Conservation (phyloP, 208 protist genomes). For the Acanthamoeba royreba region DNA sequence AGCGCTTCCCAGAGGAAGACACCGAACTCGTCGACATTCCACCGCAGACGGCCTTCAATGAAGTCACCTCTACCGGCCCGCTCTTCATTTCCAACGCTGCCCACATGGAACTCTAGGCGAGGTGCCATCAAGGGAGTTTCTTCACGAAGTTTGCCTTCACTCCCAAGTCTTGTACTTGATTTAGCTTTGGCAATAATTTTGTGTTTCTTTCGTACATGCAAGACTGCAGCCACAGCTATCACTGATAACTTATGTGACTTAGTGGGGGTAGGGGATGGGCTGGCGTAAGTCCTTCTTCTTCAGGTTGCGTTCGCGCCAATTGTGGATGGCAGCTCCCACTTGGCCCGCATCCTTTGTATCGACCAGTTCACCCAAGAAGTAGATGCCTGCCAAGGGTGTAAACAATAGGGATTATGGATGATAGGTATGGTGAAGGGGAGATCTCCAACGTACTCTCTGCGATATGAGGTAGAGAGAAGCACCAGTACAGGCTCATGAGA, state of each 20-base stretch:
- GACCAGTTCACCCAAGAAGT: not conserved
- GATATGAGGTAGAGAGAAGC: not conserved
- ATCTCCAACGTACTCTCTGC: not conserved
- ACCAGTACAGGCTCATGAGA: not conserved
- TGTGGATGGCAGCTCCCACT: not conserved
- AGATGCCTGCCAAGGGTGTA: not conserved
- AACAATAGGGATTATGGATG: not conserved
- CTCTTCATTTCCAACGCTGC: no score
- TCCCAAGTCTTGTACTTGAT: no score
- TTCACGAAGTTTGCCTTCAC: no score
- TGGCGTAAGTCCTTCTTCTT: not conserved
- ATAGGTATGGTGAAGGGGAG: not conserved
- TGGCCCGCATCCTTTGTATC: not conserved
- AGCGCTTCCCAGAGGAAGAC: not conserved
- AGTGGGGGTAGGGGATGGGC: not conserved
- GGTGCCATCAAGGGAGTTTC: no score
- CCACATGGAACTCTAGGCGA: no score
- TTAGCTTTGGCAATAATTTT: no score
- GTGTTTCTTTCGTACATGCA: no score
- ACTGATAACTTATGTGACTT: no score
- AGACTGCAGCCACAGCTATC: no score
- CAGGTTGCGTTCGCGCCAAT: not conserved
- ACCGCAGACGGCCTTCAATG: no score
- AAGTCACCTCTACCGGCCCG: no score
- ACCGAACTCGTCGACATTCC: not conserved